Base-by-base conservation (phyloP, 2,329 filamentous ascomycete genomes). In the Cylindrodendrum hubeiense region DNA sequence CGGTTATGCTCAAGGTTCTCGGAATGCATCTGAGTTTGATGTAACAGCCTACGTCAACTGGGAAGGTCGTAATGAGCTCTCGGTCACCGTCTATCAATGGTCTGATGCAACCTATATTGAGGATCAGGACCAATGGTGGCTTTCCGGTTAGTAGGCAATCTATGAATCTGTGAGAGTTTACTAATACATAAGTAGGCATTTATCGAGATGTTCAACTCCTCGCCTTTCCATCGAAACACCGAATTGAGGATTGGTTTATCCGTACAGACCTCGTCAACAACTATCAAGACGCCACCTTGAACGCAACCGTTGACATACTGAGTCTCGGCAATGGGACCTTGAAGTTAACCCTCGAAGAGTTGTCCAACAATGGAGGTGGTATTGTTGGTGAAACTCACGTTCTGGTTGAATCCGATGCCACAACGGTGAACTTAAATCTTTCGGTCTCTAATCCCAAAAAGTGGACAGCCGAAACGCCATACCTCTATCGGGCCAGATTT, bases 11-110 rank as follows among this genome's bases (percentile, higher is more conserved):
- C 90, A 93, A 72, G 91, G 91, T 0, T 87, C 87, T 10, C 83
- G 91, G 37, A 93, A 93, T 69, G 84, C 91, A 0, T 85, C 88
- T 9, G 91, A 93, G 72, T 93, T 92, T 70, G 91, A 93, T 66
- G 80, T 93, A 13, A 89, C 89, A 0, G 70, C 79, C 0, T 77
- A 83, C 88, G 17, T 78, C 67, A 19, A 68, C 76, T 5, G 76
- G 77, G 4, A 80, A 71, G 3, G 75, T 78, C 39, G 68, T 73
- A 92, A 91, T 66, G 83, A 83, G 44, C 74, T 93, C 1, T 83
- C 85, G 8, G 88, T 93, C 1, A 82, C 85, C n/a, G 90, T 93
- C 0, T 93, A 93, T 67, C 89, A 92, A 72, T 91, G 87, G 82
- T 91, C 85, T 13, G 90, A 92, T 69, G 90, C 87, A 2, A 87